A percentile compares a stretch with the other conserved stretches of the same genome.
Evolutionary conservation across 2,329 filamentous ascomycete genomes (phyloP).

Genomic region (Fusarium xyrophilum): DNA sequence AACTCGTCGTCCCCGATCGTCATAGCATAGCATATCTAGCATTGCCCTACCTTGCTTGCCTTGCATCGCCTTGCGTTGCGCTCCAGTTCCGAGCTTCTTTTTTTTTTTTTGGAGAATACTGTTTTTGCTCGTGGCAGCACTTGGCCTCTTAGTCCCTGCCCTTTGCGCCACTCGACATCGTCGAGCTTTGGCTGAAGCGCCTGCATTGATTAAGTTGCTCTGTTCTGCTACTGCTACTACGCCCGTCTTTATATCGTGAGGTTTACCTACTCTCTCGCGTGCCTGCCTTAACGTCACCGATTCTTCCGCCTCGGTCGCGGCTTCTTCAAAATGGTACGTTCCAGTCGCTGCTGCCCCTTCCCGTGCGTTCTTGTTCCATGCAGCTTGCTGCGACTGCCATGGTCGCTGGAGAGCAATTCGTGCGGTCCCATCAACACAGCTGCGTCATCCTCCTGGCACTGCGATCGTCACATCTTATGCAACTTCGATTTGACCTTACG

Average conservation of each 20-base stretch:
- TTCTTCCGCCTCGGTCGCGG: slow-evolving; percentile 20
- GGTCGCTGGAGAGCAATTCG: slow-evolving; percentile 16
- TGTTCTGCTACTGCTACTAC: slow-evolving; percentile 16
- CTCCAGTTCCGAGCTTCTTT: slow-evolving; percentile 11
- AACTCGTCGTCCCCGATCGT: slow-evolving; percentile 24
- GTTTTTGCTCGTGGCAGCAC: slow-evolving; percentile 8
- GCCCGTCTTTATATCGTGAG: slow-evolving; percentile 26
- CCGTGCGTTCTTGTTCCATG: slow-evolving; percentile 15
- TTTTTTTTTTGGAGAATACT: slow-evolving; percentile 26
- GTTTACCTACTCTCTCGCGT: slow-evolving; percentile 1
- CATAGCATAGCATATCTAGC: slow-evolving; percentile 18
- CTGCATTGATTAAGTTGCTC: slow-evolving; percentile 8
- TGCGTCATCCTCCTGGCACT: slow-evolving; percentile 28
- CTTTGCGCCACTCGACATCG: slow-evolving; percentile 25
- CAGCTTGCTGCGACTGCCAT: slow-evolving; percentile 25
- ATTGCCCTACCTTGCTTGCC: slow-evolving; percentile 8
- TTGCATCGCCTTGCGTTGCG: slow-evolving; percentile 15
- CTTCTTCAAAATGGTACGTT: slow-evolving; percentile 37
- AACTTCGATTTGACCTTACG: slow-evolving; percentile 5
- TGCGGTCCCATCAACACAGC: slow-evolving; percentile 18
- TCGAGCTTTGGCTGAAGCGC: slow-evolving; percentile 26
- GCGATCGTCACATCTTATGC: background rate
- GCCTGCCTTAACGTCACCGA: slow-evolving; percentile 4
- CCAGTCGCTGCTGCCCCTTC: slow-evolving; percentile 8
- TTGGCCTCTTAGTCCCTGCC: slow-evolving; percentile 4